Percentiles rank a stretch among this genome's conserved stretches.
Conservation (phyloP, 2,329 filamentous ascomycete genomes). For the Colletotrichum scovillei region DNA sequence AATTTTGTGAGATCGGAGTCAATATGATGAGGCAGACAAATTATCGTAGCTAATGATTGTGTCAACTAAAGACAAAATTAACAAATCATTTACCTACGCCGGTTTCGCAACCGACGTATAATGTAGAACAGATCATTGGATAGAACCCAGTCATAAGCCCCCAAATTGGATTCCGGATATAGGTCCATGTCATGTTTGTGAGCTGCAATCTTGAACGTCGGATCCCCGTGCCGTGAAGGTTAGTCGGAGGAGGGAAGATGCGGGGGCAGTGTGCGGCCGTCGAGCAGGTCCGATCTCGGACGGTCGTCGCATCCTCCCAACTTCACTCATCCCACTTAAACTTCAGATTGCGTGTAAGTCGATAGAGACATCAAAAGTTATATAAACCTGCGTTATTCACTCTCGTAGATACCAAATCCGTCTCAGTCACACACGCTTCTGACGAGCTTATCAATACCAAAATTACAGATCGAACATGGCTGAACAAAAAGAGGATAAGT, state of each 20-base stretch:
- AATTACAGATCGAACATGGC: constrained; percentile 35
- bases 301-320: neutral
- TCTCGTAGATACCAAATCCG: neutral
- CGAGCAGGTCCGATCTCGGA: constrained; percentile 36
- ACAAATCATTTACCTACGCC: neutral
- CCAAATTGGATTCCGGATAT: neutral
- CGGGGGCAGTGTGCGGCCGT: constrained; percentile 8
- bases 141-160: neutral
- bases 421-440: neutral
- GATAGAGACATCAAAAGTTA: neutral
- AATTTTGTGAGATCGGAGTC: constrained; percentile 16
- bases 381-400: neutral
- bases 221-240: neutral
- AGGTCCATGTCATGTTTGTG: no score
- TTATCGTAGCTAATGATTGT: neutral
- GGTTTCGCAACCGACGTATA: constrained; percentile 1
- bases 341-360: constrained; percentile 23
- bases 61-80: neutral
- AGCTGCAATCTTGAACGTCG: neutral
- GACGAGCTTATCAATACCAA: neutral
- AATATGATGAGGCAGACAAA: no score
- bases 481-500: constrained; percentile 47
- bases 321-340: constrained; percentile 33
- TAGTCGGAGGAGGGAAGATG: neutral
- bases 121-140: constrained; percentile 4